Evolutionary conservation across 768 basidiomycete genomes (phyloP), one percentile per base, ranked within the genome.

Genomic region (Boletus vermiculosoides): DNA sequence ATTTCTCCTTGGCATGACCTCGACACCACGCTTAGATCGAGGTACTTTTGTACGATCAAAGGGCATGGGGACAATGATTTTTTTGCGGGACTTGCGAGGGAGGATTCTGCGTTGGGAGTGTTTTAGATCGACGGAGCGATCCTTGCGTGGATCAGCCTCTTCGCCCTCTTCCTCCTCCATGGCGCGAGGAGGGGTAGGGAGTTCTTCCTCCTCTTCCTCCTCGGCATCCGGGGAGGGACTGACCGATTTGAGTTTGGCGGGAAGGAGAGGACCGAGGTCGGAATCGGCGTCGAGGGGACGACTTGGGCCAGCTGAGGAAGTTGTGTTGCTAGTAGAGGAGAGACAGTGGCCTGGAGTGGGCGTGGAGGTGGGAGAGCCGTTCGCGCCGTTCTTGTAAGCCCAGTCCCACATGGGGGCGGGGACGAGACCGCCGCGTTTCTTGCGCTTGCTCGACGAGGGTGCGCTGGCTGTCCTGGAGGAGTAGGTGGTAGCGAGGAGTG

Each of bases 341-440:
- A 52, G 55, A 39, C 30, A 2, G 30, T 44, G 53, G 16, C 52
- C 58, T 9, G 56, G 55, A 2, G 58, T 36, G 16, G 57, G 52
- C 9, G 60, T 40, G 23, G 60, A 44, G 13, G 56, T 37, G 45
- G 66, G 54, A 18, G 64, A 52, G 73, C n/a, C 56, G 12, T 55
- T 42, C 2, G 73, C 48, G 58, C 59, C 71, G 48, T 73, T 77
- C 68, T 83, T 84, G 63, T 80, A 79, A 15, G 85, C 89, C 90
- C 91, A 93, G 25, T 82, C 89, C 91, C 90, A 92, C 88, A 92
- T 92, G 52, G 83, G 83, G 36, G 85, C 85, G 30, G 90, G 88
- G 1, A 90, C 85, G 57, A 90, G 78, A 54, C 85, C 86, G 63
- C 85, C 82, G 50, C 85, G 80, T 65, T 83, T 83, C 69, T 76